Conservation (phyloP, 2,329 filamentous ascomycete species). For the Fusarium chuoi region DNA sequence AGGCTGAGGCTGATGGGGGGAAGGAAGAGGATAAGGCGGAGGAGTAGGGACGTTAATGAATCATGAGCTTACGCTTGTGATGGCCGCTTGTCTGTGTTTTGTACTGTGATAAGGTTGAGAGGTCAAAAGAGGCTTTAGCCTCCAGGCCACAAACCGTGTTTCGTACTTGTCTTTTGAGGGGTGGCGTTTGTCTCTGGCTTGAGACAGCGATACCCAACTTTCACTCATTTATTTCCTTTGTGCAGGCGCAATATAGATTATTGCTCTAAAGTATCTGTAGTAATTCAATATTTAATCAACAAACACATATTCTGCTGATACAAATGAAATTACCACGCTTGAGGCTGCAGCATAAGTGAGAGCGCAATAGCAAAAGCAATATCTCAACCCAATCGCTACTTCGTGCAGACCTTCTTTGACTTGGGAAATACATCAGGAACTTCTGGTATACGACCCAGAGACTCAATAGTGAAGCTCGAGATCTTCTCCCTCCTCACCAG, state of each 20-base stretch:
- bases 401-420: background rate
- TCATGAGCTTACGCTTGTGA: background rate
- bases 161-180: background rate
- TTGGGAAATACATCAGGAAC: no score
- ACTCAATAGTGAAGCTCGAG: background rate
- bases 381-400: background rate
- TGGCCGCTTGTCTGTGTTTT: no score
- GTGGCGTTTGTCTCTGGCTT: background rate
- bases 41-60: background rate
- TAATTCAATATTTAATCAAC: background rate
- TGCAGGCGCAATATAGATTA: background rate
- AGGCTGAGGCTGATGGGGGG: background rate
- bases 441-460: fast-evolving
- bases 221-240: background rate
- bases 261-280: background rate
- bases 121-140: no score
- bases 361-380: background rate
- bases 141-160: no score
- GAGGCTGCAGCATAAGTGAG: no score
- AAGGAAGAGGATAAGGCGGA: background rate
- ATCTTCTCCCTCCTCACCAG: background rate
- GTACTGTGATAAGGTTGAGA: no score
- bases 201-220: background rate
- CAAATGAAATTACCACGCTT: fast-evolving
- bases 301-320: fast-evolving